A percentile compares a stretch with the other conserved stretches of the same genome.
Evolutionary conservation across 129 eudicot genomes (phyloP).

Genomic region (Centella asiatica): DNA sequence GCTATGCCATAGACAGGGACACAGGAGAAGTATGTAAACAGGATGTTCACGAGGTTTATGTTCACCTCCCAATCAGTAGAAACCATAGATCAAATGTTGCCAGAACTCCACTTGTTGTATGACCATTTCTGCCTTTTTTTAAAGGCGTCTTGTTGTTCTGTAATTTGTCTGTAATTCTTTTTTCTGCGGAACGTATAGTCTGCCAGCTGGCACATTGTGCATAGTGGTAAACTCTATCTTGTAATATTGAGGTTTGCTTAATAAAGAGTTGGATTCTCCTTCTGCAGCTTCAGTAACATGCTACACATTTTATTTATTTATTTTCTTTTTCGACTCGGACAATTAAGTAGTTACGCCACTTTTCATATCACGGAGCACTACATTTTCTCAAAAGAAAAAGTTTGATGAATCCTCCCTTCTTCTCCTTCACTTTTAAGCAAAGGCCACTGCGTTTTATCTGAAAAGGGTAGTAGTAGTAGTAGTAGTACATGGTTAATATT

Average conservation of each 20-base stretch:
- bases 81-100: conserved; percentile 31
- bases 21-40: conserved; percentile 72
- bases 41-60: conserved; percentile 87
- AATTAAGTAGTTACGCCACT: too few species aligned
- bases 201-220: conserved; percentile 12
- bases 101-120: conserved; percentile 34
- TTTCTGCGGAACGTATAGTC: not conserved
- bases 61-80: conserved; percentile 76
- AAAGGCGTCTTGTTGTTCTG: too few species aligned
- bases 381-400: not conserved
- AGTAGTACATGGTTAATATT: too few species aligned
- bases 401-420: not conserved
- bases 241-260: conserved; percentile 2
- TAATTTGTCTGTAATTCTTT: conserved; percentile 20
- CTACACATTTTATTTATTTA: too few species aligned
- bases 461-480: too few species aligned
- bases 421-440: conserved; percentile 31
- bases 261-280: conserved; percentile 1
- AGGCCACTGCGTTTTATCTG: conserved; percentile 10
- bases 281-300: too few species aligned
- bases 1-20: conserved; percentile 90
- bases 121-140: conserved; percentile 9
- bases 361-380: too few species aligned
- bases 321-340: too few species aligned
- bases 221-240: conserved; percentile 5